These are phyloP conservation scores for Calonectria naviculata DNA, from an alignment of 2,329 filamentous ascomycete genomes.

Conservation along the genomic window DNA sequence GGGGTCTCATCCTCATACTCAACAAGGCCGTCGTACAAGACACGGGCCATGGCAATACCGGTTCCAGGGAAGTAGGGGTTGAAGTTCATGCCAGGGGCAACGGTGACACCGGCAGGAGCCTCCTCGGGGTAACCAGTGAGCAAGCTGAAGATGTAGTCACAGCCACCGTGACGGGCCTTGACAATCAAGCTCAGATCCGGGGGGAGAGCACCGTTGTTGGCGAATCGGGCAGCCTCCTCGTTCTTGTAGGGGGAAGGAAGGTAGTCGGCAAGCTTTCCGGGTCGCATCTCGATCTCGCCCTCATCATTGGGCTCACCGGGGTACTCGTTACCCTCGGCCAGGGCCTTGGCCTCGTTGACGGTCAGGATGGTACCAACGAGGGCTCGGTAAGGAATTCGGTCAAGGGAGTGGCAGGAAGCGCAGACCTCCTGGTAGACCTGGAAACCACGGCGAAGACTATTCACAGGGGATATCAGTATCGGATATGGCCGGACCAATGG, in stretches of 20 bases:
- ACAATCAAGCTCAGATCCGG: slow-evolving; percentile 98
- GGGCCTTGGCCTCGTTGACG: slow-evolving; percentile 95
- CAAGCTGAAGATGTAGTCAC: slow-evolving; percentile 98
- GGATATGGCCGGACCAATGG: slow-evolving; percentile 9
- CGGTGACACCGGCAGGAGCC: slow-evolving; percentile 86
- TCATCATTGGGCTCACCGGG: slow-evolving; percentile 97
- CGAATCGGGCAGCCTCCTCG: slow-evolving; percentile 96
- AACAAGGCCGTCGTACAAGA: slow-evolving; percentile 95
- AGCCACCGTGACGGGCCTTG: slow-evolving; percentile 97
- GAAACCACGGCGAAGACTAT: slow-evolving; percentile 96
- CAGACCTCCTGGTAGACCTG: slow-evolving; percentile 99
- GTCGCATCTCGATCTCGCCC: slow-evolving; percentile 98
- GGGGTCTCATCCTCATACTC: slow-evolving; percentile 98
- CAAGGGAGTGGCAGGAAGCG: slow-evolving; percentile 96
- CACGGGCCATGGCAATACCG: slow-evolving; percentile 98
- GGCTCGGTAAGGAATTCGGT: slow-evolving; percentile 91
- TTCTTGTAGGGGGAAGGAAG: slow-evolving; percentile 97
- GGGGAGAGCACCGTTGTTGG: slow-evolving; percentile 97
- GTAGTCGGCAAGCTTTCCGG: slow-evolving; percentile 98
- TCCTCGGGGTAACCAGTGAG: slow-evolving; percentile 98
- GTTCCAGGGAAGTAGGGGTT: slow-evolving; percentile 99
- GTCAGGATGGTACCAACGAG: slow-evolving; percentile 94
- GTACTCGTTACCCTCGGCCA: slow-evolving; percentile 99
- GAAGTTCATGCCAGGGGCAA: slow-evolving; percentile 96
- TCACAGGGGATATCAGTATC: slow-evolving; percentile 27